These are phyloP conservation scores for Nothophoma quercina DNA, from an alignment of 2,329 filamentous ascomycete species.

Conservation along the genomic window DNA sequence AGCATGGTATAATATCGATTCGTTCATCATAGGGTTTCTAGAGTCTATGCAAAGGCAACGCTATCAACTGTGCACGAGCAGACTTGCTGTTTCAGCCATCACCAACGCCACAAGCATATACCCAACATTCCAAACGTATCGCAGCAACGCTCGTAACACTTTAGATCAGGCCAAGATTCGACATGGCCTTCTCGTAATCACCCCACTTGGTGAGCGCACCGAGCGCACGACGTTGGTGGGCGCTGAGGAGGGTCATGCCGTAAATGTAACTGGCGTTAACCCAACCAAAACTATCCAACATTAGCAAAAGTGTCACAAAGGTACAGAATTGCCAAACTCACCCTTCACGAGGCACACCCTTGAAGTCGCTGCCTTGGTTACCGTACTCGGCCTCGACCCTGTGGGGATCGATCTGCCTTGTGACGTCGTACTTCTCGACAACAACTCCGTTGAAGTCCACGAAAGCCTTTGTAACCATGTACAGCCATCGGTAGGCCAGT, in stretches of 20 bases:
- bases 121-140: background rate
- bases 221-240: constrained; percentile 87
- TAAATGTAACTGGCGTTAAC: constrained; percentile 98
- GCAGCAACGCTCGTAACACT: background rate
- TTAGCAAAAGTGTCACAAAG: constrained; percentile 31
- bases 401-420: constrained; percentile 86
- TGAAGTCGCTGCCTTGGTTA: constrained; percentile 94
- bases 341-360: constrained; percentile 95
- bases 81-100: background rate
- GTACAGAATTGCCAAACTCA: constrained; percentile 59
- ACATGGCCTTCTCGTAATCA: constrained; percentile 74
- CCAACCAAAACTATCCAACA: constrained; percentile 81
- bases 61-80: constrained; percentile 4
- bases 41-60: constrained; percentile 8
- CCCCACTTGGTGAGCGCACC: constrained; percentile 89
- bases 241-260: constrained; percentile 85
- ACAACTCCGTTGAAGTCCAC: constrained; percentile 98
- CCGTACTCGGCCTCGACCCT: constrained; percentile 96
- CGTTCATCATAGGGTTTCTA: constrained; percentile 7
- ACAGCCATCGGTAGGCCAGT: constrained; percentile 94
- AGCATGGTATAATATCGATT: constrained; percentile 13
- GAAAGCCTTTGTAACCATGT: constrained; percentile 98
- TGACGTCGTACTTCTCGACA: constrained; percentile 99
- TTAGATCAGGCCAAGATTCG: constrained; percentile 43
- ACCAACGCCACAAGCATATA: constrained; percentile 3